Base-by-base conservation (phyloP, 1,139 yeast species). In the Saccharomyces hybrid region DNA sequence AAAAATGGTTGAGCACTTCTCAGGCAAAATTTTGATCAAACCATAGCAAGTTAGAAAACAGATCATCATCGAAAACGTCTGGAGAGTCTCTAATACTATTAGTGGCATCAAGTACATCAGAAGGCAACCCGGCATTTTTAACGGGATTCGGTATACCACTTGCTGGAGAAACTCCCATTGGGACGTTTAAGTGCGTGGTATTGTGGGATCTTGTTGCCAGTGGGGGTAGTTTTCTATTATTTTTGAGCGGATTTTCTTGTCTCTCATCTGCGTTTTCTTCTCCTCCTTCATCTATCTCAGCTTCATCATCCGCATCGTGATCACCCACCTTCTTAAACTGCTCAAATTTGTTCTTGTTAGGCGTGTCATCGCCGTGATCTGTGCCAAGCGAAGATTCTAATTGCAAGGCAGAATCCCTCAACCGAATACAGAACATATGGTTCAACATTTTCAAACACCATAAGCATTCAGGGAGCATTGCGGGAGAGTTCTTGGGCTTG, bases 381-480 rank as follows among this genome's bases (percentile, higher is more conserved):
- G 76, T 73, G 0, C 86, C 86, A 47, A 63, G 55, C 2, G 78
- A 72, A 5, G 62, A 64, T 12, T 65, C 65, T 51, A 82, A 68
- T 2, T 66, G 64, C 7, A 60, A 54, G 27, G 75, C 66, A 31
- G 79, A 74, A 57, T 79, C 78, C 54, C 73, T 68, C 53, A 81
- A 69, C 53, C 82, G 70, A 54, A 80, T 69, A 14, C 77, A 69
- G 51, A 81, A 68, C 60, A 81, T 75, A 57, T 79, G 79, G 61
- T 80, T 81, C 53, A 82, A 72, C 73, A 78, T 79, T 58, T 81
- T 81, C 44, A 83, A 65, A 0, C 82, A 83, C 88, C 88, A 83
- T 31, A 81, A 66, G 63, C 86, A 81, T 64, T 83, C 88, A 53
- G 76, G 74, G 11, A 79, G 81, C 88, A 83, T 83, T 50, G 75